phyloP scores from a whole-genome alignment of 768 basidiomycete species.

The Suillus bovinus region DNA sequence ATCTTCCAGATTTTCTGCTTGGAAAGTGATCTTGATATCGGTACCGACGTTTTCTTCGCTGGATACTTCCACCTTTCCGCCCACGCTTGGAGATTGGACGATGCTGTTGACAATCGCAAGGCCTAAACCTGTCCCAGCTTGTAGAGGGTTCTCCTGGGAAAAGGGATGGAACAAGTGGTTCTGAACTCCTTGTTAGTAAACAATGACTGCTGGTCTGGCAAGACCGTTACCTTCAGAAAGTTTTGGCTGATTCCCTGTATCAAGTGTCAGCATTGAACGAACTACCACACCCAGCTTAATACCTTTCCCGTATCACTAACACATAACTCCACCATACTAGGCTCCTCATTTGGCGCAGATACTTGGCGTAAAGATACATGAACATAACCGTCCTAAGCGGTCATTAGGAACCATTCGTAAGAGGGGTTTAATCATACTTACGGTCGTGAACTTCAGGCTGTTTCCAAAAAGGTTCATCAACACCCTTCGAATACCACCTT shows the following conservation, averaged over 20 bases:
- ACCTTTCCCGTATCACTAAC: slow-evolving; percentile 92
- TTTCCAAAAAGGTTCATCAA: slow-evolving; percentile 96
- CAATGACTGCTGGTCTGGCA: not conserved
- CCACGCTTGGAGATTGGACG: slow-evolving; percentile 79
- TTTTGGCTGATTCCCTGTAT: slow-evolving; percentile 84
- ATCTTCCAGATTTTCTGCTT: slow-evolving; percentile 60
- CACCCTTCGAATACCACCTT: slow-evolving; percentile 87
- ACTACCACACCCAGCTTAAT: slow-evolving; percentile 12
- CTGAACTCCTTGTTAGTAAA: slow-evolving; percentile 34
- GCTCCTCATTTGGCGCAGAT: slow-evolving; percentile 53
- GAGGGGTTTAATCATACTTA: slow-evolving; percentile 33
- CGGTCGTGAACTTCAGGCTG: slow-evolving; percentile 88
- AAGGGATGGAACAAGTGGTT: slow-evolving; percentile 97
- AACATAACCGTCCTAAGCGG: slow-evolving; percentile 75
- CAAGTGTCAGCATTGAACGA: slow-evolving; percentile 10
- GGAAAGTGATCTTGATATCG: slow-evolving; percentile 85
- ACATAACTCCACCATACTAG: slow-evolving; percentile 76
- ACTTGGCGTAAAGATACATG: slow-evolving; percentile 82
- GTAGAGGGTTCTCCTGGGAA: slow-evolving; percentile 93
- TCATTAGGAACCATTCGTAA: slow-evolving; percentile 7
- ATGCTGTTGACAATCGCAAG: slow-evolving; percentile 96
- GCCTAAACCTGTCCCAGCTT: slow-evolving; percentile 91
- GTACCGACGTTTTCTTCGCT: slow-evolving; percentile 90
- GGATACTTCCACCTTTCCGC: slow-evolving; percentile 92
- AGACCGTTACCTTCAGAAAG: slow-evolving; percentile 70